Conservation (phyloP, 2,329 filamentous ascomycete genomes). For the Epichloe baconii region DNA sequence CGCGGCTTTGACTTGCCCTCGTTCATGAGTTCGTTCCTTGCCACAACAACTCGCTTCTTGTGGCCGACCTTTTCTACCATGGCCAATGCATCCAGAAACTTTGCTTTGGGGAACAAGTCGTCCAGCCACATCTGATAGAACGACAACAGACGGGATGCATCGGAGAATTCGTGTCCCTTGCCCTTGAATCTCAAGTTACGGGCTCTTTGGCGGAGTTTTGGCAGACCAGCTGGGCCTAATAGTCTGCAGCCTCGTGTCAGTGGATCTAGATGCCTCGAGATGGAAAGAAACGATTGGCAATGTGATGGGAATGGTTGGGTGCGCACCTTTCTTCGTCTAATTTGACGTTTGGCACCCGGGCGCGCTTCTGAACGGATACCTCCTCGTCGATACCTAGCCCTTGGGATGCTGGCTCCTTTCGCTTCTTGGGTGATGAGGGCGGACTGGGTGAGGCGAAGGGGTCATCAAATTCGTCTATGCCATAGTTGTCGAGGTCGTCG, state of each 20-base stretch:
- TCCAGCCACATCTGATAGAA: constrained; percentile 97
- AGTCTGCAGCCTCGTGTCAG: constrained; percentile 37
- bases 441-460: constrained; percentile 35
- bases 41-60: constrained; percentile 61
- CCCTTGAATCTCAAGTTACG: constrained; percentile 70
- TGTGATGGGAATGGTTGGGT: neutral
- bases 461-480: constrained; percentile 42
- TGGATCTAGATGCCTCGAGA: neutral
- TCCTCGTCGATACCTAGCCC: constrained; percentile 75
- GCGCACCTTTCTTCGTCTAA: constrained; percentile 65
- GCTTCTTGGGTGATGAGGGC: constrained; percentile 30
- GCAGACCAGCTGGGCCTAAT: constrained; percentile 73
- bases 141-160: constrained; percentile 67
- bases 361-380: constrained; percentile 66
- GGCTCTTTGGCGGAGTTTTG: constrained; percentile 61
- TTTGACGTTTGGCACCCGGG: constrained; percentile 61
- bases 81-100: constrained; percentile 74
- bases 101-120: constrained; percentile 86
- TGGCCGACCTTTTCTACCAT: constrained; percentile 94
- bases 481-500: constrained; percentile 66
- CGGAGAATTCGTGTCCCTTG: constrained; percentile 91
- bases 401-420: constrained; percentile 31
- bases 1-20: constrained; percentile 47
- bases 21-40: constrained; percentile 73
- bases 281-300: neutral